Evolutionary conservation across 176 grass and related monocot genomes (phyloP).

Genomic region (Saccharum spontaneum): DNA sequence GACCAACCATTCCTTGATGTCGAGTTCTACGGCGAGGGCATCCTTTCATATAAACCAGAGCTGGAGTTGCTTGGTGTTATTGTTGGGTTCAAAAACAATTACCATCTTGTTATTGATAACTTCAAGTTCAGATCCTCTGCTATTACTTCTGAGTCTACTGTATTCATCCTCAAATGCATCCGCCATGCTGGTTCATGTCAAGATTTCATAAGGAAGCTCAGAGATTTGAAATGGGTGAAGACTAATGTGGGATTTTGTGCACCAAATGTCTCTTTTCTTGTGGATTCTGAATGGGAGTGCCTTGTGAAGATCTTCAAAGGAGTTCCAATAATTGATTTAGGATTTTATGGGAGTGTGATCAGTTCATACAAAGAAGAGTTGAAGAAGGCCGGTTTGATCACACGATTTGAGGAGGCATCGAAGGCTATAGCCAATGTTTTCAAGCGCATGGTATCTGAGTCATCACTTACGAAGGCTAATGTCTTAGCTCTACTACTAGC

Average conservation of each 20-base stretch:
- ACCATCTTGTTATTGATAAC: constrained; percentile 47
- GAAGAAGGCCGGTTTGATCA: constrained; percentile 42
- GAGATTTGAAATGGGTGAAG: constrained; percentile 45
- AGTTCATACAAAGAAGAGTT: constrained; percentile 51
- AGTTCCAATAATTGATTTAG: constrained; percentile 50
- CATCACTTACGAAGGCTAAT: too few species aligned
- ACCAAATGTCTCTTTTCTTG: constrained; percentile 47
- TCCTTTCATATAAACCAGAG: constrained; percentile 44
- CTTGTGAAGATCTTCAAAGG: constrained; percentile 41
- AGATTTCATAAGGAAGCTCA: constrained; percentile 43
- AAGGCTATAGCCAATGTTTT: constrained; percentile 40
- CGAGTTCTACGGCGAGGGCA: constrained; percentile 42
- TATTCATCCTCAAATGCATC: constrained; percentile 59
- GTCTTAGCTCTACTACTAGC: constrained; percentile 46
- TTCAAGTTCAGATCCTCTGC: constrained; percentile 47
- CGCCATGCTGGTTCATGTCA: neutral
- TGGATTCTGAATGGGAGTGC: constrained; percentile 43
- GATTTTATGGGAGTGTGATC: constrained; percentile 46
- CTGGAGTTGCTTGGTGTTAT: constrained; percentile 64
- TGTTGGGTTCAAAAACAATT: constrained; percentile 45
- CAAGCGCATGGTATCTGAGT: neutral
- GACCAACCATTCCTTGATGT: constrained; percentile 58
- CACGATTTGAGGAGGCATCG: constrained; percentile 29
- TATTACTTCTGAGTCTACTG: constrained; percentile 45
- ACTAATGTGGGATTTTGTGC: constrained; percentile 58